Evolutionary conservation across 208 protist species (phyloP).

Genomic region (Trypanosoma mega): DNA sequence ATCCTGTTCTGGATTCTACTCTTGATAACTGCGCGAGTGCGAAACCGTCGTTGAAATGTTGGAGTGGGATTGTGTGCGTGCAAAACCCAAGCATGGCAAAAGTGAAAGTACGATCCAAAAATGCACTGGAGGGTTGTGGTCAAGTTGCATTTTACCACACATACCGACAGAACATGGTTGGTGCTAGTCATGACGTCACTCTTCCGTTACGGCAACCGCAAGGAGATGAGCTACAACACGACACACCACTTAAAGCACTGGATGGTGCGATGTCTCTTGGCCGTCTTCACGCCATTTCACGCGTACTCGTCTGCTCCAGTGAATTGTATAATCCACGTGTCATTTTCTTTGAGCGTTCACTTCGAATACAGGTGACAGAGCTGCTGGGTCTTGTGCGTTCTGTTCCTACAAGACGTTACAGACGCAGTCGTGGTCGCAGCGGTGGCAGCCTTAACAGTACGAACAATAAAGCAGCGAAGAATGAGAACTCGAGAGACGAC

Average conservation of each 20-base stretch:
- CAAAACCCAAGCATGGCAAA: slow-evolving; percentile 1
- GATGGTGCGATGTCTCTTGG: slow-evolving; percentile 16
- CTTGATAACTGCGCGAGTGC: neutral
- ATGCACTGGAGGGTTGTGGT: too few species aligned
- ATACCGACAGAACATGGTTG: too few species aligned
- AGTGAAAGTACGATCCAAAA: neutral
- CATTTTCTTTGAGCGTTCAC: slow-evolving; percentile 13
- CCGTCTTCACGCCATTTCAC: neutral
- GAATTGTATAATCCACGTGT: slow-evolving; percentile 11
- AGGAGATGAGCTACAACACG: neutral
- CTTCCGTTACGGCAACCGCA: too few species aligned
- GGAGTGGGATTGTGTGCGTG: slow-evolving; percentile 7
- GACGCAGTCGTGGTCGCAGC: neutral
- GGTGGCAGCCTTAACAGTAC: neutral
- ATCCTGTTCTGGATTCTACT: neutral
- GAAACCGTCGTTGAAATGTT: too few species aligned
- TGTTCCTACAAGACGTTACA: neutral
- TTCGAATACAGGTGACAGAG: slow-evolving; percentile 13
- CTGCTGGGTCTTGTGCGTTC: slow-evolving; percentile 14
- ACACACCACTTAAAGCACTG: neutral
- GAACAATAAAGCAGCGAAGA: neutral
- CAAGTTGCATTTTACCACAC: too few species aligned
- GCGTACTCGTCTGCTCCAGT: slow-evolving; percentile 7
- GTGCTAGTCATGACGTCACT: too few species aligned
- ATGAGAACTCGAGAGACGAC: neutral